Conservation (phyloP, 2,329 filamentous ascomycete genomes). For the Paracorniculantispora psalliotae region DNA sequence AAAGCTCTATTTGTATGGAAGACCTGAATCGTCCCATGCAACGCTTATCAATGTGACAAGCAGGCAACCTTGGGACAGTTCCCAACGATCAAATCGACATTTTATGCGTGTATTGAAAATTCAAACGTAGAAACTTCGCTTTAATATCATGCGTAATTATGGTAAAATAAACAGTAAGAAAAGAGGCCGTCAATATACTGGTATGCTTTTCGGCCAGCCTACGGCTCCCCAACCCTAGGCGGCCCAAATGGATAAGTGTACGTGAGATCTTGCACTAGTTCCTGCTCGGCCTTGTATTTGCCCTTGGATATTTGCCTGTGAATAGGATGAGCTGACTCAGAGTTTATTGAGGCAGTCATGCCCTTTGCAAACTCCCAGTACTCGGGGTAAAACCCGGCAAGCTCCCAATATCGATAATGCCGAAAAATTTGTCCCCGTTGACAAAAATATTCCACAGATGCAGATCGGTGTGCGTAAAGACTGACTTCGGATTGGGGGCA, state of each 20-base stretch:
- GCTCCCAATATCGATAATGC: conserved; percentile 18
- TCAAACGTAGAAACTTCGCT: no score
- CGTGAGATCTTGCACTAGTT: neutral
- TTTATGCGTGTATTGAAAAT: no score
- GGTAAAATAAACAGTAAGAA: no score
- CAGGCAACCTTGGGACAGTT: no score
- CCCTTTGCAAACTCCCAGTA: conserved; percentile 21
- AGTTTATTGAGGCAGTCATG: neutral
- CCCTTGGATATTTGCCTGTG: neutral
- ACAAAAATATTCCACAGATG: conserved; percentile 18
- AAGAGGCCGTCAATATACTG: no score
- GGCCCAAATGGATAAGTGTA: neutral
- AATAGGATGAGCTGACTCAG: neutral
- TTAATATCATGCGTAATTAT: no score
- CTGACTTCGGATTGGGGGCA: neutral
- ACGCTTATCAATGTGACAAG: no score
- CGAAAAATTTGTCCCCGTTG: conserved; percentile 4
- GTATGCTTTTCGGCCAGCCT: no score
- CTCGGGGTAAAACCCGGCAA: conserved; percentile 17
- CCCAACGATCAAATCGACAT: no score
- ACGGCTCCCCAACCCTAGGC: neutral
- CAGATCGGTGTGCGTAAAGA: conserved; percentile 18
- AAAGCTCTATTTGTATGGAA: no score
- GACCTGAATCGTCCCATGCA: no score
- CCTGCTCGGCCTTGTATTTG: neutral